phyloP scores from a whole-genome alignment of 441 rosid genomes.

The Gossypium schwendimanii region DNA sequence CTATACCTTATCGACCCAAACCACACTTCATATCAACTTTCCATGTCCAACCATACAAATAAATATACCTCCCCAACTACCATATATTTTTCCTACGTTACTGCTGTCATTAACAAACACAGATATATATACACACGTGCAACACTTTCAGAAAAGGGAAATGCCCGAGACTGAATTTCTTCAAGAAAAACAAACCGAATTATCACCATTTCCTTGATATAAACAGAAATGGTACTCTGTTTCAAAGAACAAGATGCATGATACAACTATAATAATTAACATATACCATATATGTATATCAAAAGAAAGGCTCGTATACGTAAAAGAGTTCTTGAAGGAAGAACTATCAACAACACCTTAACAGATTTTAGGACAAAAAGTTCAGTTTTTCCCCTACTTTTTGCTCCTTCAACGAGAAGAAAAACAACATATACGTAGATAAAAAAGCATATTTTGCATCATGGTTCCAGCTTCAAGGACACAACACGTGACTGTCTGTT shows the following conservation, averaged over 20 bases:
- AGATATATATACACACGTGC: background rate
- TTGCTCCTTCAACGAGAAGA: slow-evolving; percentile 18
- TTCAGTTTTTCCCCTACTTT: slow-evolving; percentile 5
- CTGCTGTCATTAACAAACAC: background rate
- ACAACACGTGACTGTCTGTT: slow-evolving; percentile 91
- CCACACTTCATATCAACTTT: background rate
- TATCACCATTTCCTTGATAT: slow-evolving; percentile 24
- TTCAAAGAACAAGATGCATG: slow-evolving; percentile 15
- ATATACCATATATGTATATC: slow-evolving; percentile 5
- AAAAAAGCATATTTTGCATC: slow-evolving; percentile 33
- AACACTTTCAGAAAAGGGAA: background rate
- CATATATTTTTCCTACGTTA: background rate
- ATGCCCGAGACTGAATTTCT: slow-evolving; percentile 16
- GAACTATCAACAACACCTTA: slow-evolving; percentile 28
- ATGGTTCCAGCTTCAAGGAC: slow-evolving; percentile 93
- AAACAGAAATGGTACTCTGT: slow-evolving; percentile 11
- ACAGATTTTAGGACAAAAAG: slow-evolving; percentile 22
- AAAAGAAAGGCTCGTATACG: slow-evolving; percentile 15
- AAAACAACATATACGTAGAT: slow-evolving; percentile 53
- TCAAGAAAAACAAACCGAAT: slow-evolving; percentile 11
- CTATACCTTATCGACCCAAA: background rate
- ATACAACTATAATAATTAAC: slow-evolving; percentile 28
- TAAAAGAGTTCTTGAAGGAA: slow-evolving; percentile 31
- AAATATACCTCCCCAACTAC: background rate
- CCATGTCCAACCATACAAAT: background rate